Conservation (phyloP, 2,329 filamentous ascomycete species). For the Xylariaceae sp. region DNA sequence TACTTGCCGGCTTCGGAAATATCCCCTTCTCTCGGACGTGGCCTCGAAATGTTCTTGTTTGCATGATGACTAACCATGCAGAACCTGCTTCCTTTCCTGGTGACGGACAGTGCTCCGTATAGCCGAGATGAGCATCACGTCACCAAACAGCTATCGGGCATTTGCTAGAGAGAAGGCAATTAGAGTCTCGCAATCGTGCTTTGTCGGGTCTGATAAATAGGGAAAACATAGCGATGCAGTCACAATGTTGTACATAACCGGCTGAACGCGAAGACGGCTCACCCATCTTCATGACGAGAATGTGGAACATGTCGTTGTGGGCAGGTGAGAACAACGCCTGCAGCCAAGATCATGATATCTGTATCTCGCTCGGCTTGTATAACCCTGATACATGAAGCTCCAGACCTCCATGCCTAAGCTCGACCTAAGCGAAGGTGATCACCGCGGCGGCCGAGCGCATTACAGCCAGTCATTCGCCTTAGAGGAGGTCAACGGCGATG, state of each 20-base stretch:
- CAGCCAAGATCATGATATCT: constrained; percentile 29
- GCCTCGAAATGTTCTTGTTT: constrained; percentile 13
- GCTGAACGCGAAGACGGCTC: constrained; percentile 27
- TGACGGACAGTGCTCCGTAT: constrained; percentile 29
- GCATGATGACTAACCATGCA: constrained; percentile 28
- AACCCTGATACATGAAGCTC: constrained; percentile 28
- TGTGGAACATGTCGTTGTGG: constrained; percentile 21
- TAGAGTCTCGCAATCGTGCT: constrained; percentile 18
- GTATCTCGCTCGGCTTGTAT: constrained; percentile 26
- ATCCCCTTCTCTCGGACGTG: constrained; percentile 20
- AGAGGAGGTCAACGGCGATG: constrained; percentile 26
- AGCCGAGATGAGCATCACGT: constrained; percentile 32
- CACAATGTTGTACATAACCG: constrained; percentile 24
- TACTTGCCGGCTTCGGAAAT: constrained; percentile 29
- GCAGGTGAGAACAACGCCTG: constrained; percentile 25
- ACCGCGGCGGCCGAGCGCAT: constrained; percentile 26
- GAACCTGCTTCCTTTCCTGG: constrained; percentile 30
- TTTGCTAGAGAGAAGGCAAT: constrained; percentile 17
- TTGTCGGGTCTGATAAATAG: constrained; percentile 22
- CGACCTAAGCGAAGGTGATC: constrained; percentile 32
- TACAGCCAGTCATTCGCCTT: constrained; percentile 27
- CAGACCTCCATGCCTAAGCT: constrained; percentile 19
- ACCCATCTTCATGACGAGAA: constrained; percentile 14
- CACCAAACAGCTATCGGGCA: constrained; percentile 18
- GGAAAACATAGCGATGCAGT: constrained; percentile 24